Evolutionary conservation across 345 rosid genomes (phyloP), one percentile per base, ranked within the genome.

Genomic region (Eucalyptus regnans): DNA sequence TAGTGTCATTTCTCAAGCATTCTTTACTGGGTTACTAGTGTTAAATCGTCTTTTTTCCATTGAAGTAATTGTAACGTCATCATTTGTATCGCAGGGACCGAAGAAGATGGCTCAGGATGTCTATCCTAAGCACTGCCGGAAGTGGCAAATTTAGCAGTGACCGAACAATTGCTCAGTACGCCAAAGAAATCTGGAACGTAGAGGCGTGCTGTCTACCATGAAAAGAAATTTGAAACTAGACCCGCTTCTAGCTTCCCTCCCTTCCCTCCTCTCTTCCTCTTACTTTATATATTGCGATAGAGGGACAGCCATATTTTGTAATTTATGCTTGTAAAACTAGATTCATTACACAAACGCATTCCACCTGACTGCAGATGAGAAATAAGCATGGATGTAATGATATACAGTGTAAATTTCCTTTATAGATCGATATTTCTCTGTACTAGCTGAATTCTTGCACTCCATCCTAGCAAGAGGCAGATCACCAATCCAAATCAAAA

Each of bases 101-200:
- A 29, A 95, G 94, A 91, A 94, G 81, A 88, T 97, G 99, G 99
- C 92, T 96, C 88, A 95, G 91, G 93, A 96, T 96, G 98, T 97
- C 99, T 43, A 97, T 97, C 88, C 64, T 96, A 87, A 97, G 98
- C 94, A 96, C 99, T 7, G 98, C 98, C 20, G 99, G 99, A 37
- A 93, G 96, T 20, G 98, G 98, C 88, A 96, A 97, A 91, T 97
- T 97, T 93, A 96, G 97, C 93, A 96, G 99, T 31, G 99, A 97
- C 86, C 94, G 98, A 7, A 96, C 99, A 9, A 95, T 97, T 60
- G 93, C 95, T 90, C 97, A 97, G 87, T 96, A 96, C 80, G 99
- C 99, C 7, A 95, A 94, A 87, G 99, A 97, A 90, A 96, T 97
- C 33, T 97, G 99, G 98, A 96, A 95, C 92, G 95, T 96, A 7